These are phyloP conservation scores for Huntiella decipiens DNA, from an alignment of 2,329 filamentous ascomycete species.

Conservation along the genomic window DNA sequence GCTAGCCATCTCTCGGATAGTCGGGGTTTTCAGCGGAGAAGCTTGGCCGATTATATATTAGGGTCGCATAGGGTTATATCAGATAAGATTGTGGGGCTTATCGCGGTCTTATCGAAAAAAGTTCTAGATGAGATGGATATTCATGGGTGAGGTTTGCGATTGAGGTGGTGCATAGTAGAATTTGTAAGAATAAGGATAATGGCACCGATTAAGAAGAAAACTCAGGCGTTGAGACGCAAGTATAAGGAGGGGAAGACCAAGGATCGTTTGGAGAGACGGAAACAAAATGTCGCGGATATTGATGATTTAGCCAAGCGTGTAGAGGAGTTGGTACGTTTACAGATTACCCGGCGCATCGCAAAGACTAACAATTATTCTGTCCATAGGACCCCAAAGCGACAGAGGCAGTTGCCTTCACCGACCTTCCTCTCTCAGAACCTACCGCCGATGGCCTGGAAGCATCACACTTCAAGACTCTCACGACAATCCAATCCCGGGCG, in stretches of 20 bases:
- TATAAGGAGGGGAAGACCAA: constrained; percentile 12
- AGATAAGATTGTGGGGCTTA: constrained; percentile 9
- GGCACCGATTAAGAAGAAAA: constrained; percentile 8
- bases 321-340: constrained; percentile 21
- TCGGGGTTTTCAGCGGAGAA: too few relatives aligned
- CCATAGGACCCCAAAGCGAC: constrained; percentile 38
- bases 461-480: constrained; percentile 76
- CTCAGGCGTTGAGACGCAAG: constrained; percentile 6
- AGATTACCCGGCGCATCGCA: background rate
- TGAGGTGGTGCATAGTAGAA: background rate
- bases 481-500: constrained; percentile 80
- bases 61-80: background rate
- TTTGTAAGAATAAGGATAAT: background rate
- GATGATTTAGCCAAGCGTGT: constrained; percentile 22
- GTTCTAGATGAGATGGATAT: background rate
- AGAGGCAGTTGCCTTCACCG: constrained; percentile 50
- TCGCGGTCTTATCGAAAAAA: constrained; percentile 10
- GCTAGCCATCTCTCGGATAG: background rate
- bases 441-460: constrained; percentile 64
- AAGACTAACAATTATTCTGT: background rate
- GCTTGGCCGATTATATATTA: too few relatives aligned
- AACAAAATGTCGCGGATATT: constrained; percentile 23
- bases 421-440: constrained; percentile 68
- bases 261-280: constrained; percentile 16
- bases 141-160: background rate